Base-by-base conservation (phyloP, 106 monocot genomes). In the Dactylorhiza incarnata region DNA sequence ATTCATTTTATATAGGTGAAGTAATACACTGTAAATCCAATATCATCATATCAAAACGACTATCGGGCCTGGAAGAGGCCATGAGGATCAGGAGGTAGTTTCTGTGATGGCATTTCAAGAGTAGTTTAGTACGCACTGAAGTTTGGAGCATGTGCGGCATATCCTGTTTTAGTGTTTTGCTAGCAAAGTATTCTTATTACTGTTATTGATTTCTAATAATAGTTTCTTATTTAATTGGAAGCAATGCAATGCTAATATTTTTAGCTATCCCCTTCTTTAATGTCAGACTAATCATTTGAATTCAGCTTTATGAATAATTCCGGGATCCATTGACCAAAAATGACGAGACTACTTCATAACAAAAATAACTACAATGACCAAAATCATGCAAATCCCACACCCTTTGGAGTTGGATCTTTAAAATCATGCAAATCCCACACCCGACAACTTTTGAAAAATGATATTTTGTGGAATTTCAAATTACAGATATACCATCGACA, bases 41-140 rank as follows among this genome's bases (percentile, higher is more conserved):
- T 25, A 55, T 77, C 47, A 66, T 91, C 23, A 43, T 78, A 73
- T 80, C 88, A 48, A 88, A 77, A 81, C 87, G 53, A 56, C 45
- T 88, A 43, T 84, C 84, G 17, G 84, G 85, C 6, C 76, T 91
- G 79, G 94, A 91, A 56, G 94, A 94, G 78, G 83, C 87, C 19
- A 84, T 85, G 84, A 29, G 84, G 73, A 85, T 94, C 37, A 81
- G 74, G 71, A 86, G 87, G 94, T 91, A 79, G 43, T 44, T 24
- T 47, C 65, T 49, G 25, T 16, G 46, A 13, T 5, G 7, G 6
- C 6, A 55, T 45, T 71, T 71, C 19, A 46, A n/a, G 58, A 58
- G 58, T 20, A 15, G n/a, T 19, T 7, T 19, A 58, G 0, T 22
- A 19, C 58, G n/a, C n/a, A 12, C 0, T 53, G 53, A 14, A 52